Evolutionary conservation across 306 rosid genomes (phyloP), one percentile per base, ranked within the genome.

Genomic region (Prunus mongolica): DNA sequence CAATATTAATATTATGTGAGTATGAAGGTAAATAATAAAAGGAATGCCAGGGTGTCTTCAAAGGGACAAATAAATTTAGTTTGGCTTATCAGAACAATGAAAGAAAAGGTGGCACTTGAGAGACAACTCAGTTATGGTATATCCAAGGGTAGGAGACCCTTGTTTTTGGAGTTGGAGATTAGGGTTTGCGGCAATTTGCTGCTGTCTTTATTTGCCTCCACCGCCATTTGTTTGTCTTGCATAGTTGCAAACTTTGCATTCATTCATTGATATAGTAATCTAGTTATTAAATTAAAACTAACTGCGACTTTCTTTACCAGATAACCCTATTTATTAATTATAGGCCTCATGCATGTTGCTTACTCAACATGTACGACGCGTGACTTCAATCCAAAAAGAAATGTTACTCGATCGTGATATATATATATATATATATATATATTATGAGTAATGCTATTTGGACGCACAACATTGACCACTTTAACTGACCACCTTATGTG

Each of bases 101-200:
- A 38, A 69, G 61, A 82, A 73, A 82, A 61, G 22, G 8, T 46
- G 73, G 54, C 15, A 5, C 2, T 65, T 9, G 15, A 22, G 20
- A 47, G 65, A 19, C 27, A 49, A 45, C 60, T 51, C 27, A 3
- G 28, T 55, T 38, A 14, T 83, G 90, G 80, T 38, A 67, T 15
- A 73, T 71, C 56, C 89, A 22, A 81, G 80, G 79, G 28, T 11
- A 50, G n/a, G 6, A 15, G 30, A 60, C 74, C 30, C 76, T 88
- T 78, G 86, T 82, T 52, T 67, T 61, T 44, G 52, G 83, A 78
- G 78, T 50, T 49, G 38, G 34, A 54, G 69, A 5, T 70, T 58
- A 18, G 41, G 38, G 58, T 13, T 38, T 15, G 41, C 44, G 6
- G 25, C n/a, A 72, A 58, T 58, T 44, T 58, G 61, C 30, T 57